Evolutionary conservation across 495 filamentous ascomycete species (phyloP).

Genomic region (Penicillium diatomitis): DNA sequence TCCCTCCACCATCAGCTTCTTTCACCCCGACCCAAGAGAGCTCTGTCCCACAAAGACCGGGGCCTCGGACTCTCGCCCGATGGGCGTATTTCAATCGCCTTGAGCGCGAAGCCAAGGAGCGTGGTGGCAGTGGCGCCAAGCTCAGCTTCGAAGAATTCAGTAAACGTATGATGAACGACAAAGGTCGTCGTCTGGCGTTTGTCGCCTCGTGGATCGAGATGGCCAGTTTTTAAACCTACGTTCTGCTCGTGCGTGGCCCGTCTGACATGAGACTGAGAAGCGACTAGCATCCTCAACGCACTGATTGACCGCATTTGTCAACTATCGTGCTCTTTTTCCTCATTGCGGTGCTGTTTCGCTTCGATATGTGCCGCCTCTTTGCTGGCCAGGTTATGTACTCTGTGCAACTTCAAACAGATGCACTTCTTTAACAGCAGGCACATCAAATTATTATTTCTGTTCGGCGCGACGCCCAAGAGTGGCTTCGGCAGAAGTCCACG

Average conservation of each 20-base stretch:
- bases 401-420: too few species aligned
- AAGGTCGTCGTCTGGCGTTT: constrained; percentile 59
- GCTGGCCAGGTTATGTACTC: too few species aligned
- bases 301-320: too few species aligned
- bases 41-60: constrained; percentile 14
- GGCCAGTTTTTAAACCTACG: constrained; percentile 42
- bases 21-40: constrained; percentile 8
- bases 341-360: too few species aligned
- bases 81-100: constrained; percentile 47
- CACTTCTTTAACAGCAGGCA: too few species aligned
- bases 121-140: constrained; percentile 67
- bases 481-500: too few species aligned
- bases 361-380: too few species aligned
- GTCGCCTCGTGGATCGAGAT: constrained; percentile 82
- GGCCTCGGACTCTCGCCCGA: constrained; percentile 40
- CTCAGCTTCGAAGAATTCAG: constrained; percentile 68
- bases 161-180: constrained; percentile 53
- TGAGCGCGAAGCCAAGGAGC: constrained; percentile 53
- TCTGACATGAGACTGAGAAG: too few species aligned
- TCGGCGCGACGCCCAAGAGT: too few species aligned
- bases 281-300: too few species aligned
- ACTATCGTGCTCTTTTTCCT: too few species aligned
- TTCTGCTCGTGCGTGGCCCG: neutral
- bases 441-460: too few species aligned
- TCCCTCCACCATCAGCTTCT: constrained; percentile 20